Conservation (phyloP, 768 basidiomycete species). For the Macrolepiota fuliginosa region DNA sequence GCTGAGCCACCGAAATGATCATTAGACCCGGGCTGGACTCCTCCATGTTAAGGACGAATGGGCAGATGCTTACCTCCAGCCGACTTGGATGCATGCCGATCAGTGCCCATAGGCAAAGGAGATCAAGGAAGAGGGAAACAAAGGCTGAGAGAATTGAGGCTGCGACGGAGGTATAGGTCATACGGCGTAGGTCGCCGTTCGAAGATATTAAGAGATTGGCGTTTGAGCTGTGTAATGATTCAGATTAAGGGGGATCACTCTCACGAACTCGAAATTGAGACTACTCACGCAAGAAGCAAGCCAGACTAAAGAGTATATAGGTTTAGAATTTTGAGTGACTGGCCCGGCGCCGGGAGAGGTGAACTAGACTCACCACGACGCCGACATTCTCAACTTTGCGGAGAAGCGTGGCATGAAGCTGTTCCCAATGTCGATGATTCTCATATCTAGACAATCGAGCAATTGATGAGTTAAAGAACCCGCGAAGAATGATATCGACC, state of each 20-base stretch:
- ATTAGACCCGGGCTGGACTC: background rate
- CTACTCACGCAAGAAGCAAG: constrained; percentile 11
- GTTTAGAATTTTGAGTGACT: background rate
- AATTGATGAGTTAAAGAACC: background rate
- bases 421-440: constrained; percentile 7
- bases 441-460: constrained; percentile 1
- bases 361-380: constrained; percentile 8
- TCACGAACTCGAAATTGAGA: background rate
- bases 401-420: constrained; percentile 7
- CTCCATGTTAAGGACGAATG: no score
- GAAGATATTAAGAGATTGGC: constrained; percentile 10
- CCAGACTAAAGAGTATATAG: constrained; percentile 5
- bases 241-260: background rate
- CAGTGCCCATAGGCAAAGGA: constrained; percentile 11
- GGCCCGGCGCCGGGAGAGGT: no score
- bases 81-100: constrained; percentile 8
- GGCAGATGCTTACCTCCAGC: background rate
- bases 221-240: background rate
- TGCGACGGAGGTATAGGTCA: constrained; percentile 4
- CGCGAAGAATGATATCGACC: background rate
- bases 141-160: constrained; percentile 10
- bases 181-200: background rate
- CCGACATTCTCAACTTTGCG: constrained; percentile 14
- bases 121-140: constrained; percentile 8
- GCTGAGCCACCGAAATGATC: background rate